phyloP scores from a whole-genome alignment of 208 protist species.

The Trypanosoma conorhini region DNA sequence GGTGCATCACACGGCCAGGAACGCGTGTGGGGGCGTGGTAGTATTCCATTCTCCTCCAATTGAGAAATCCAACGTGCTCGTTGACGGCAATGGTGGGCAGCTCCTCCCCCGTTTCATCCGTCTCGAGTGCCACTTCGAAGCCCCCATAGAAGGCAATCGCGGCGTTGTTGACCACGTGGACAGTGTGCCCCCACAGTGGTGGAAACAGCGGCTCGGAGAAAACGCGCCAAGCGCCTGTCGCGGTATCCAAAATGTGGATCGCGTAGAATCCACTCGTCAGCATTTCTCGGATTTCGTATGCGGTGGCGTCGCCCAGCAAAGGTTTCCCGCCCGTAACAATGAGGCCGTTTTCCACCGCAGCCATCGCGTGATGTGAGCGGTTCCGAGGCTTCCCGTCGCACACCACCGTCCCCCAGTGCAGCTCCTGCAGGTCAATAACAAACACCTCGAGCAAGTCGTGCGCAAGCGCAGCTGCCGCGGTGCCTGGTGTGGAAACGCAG shows the following conservation, averaged over 20 bases:
- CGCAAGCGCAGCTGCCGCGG: background rate
- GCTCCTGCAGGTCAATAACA: constrained; percentile 12
- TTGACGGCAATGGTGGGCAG: constrained; percentile 10
- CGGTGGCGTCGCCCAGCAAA: constrained; percentile 1
- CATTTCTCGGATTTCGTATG: constrained; percentile 9
- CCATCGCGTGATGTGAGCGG: constrained; percentile 20
- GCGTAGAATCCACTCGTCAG: constrained; percentile 19
- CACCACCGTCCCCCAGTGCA: constrained; percentile 1
- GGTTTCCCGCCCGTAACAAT: constrained; percentile 18
- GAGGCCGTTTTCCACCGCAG: constrained; percentile 14
- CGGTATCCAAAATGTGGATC: constrained; percentile 14
- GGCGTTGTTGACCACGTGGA: constrained; percentile 11
- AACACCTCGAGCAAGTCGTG: constrained; percentile 17
- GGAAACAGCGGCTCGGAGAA: constrained; percentile 10
- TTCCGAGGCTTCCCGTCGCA: constrained; percentile 12
- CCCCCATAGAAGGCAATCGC: constrained; percentile 19
- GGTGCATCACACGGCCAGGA: constrained; percentile 11
- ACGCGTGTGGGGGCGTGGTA: background rate
- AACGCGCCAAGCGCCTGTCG: constrained; percentile 9
- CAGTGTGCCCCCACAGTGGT: constrained; percentile 16
- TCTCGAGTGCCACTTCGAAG: constrained; percentile 18
- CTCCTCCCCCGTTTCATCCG: background rate
- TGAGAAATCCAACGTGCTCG: constrained; percentile 19
- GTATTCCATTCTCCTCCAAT: constrained; percentile 18
- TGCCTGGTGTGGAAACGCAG: background rate